Conservation (phyloP, 345 rosid genomes). For the Acer campestre region DNA sequence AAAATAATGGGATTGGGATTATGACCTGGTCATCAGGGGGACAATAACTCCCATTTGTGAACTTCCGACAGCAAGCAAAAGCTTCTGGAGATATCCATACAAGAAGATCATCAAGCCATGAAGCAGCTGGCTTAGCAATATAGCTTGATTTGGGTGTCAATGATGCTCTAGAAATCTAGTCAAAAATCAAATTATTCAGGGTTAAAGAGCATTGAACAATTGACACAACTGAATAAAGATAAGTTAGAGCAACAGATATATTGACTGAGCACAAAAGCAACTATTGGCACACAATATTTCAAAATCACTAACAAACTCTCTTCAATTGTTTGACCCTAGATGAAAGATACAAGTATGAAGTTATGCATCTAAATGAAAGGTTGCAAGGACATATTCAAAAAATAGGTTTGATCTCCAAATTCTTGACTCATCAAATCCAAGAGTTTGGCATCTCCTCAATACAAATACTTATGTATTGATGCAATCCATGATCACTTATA, state of each 20-base stretch:
- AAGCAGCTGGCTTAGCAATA: constrained; percentile 99
- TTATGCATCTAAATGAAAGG: neutral
- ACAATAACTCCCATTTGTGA: constrained; percentile 87
- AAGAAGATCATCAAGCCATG: constrained; percentile 99
- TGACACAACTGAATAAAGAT: neutral
- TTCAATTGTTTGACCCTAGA: neutral
- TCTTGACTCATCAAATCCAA: neutral
- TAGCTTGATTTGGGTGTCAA: constrained; percentile 78
- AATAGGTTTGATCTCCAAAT: neutral
- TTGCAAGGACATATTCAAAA: neutral
- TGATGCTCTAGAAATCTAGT: constrained; percentile 84
- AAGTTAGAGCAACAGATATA: neutral
- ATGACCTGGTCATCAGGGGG: constrained; percentile 96
- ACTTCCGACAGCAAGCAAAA: constrained; percentile 95
- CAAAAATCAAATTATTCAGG: constrained; percentile 21
- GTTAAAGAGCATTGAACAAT: constrained; percentile 15
- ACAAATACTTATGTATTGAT: neutral
- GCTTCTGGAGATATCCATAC: constrained; percentile 99
- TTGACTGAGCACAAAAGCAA: constrained; percentile 18
- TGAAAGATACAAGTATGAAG: neutral
- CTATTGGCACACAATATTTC: neutral
- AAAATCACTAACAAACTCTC: neutral
- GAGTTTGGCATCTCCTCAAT: neutral
- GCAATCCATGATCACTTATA: constrained; percentile 1
- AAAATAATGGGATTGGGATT: constrained; percentile 20